A percentile compares a stretch with the other conserved stretches of the same genome.
Evolutionary conservation across 768 basidiomycete genomes (phyloP).

Genomic region (Phaeotremella skinneri): DNA sequence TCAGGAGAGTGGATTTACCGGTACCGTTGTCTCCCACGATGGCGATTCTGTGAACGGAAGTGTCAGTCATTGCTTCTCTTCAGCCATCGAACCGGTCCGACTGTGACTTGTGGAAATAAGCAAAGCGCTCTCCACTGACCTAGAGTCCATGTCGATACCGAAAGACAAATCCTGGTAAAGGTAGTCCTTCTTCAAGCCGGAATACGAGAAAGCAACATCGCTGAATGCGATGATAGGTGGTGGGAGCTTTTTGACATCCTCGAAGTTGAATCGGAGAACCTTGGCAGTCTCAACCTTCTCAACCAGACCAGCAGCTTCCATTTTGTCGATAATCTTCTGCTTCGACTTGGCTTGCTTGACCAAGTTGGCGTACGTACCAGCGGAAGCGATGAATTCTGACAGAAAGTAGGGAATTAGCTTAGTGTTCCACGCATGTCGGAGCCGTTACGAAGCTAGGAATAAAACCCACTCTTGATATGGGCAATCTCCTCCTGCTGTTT

Average conservation of each 20-base stretch:
- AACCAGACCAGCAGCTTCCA: conserved; percentile 97
- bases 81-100: neutral
- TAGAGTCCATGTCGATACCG: conserved; percentile 74
- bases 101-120: neutral
- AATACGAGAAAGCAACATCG: conserved; percentile 92
- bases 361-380: conserved; percentile 98
- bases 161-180: conserved; percentile 87
- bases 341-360: conserved; percentile 99
- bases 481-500: conserved; percentile 99
- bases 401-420: neutral
- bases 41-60: conserved; percentile 60
- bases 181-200: conserved; percentile 80
- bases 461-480: conserved; percentile 85
- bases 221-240: conserved; percentile 97
- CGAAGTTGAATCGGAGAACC: conserved; percentile 88
- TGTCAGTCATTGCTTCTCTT: neutral
- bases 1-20: conserved; percentile 86
- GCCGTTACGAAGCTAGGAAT: neutral
- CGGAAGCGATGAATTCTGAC: conserved; percentile 91
- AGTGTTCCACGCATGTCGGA: conserved; percentile 4
- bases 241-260: conserved; percentile 86
- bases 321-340: conserved; percentile 99
- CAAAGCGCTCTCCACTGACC: conserved; percentile 34
- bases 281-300: conserved; percentile 79
- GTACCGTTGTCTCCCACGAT: conserved; percentile 96